A percentile compares a stretch with the other conserved stretches of the same genome.
These are phyloP conservation scores for Colletotrichum eleusines DNA, from an alignment of 2,329 filamentous ascomycete genomes.

Conservation along the genomic window DNA sequence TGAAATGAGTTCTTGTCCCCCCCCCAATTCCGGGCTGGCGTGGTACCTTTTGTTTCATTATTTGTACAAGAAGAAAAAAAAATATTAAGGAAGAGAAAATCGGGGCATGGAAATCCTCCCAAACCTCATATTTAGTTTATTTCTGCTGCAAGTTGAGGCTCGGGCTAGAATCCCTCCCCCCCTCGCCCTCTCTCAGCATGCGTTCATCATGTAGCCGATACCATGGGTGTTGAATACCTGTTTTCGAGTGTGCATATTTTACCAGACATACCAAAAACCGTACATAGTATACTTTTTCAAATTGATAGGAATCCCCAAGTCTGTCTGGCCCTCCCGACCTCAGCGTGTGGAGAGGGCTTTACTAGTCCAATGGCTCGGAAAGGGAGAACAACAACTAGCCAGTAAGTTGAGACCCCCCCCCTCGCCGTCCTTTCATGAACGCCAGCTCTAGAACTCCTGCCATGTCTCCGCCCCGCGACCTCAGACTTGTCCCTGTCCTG, in stretches of 20 bases:
- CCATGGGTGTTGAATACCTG: constrained; percentile 27
- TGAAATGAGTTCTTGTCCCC: constrained; percentile 14
- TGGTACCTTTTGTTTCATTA: neutral
- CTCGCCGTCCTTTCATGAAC: no score
- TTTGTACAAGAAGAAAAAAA: neutral
- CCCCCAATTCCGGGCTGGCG: no score
- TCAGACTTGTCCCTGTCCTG: neutral
- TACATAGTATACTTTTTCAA: constrained; percentile 13
- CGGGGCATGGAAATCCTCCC: neutral
- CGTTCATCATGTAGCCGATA: constrained; percentile 13
- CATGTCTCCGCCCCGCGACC: neutral
- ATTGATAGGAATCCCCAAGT: neutral
- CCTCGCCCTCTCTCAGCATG: neutral
- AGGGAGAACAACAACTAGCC: no score
- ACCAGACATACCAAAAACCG: neutral
- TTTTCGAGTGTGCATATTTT: constrained; percentile 37
- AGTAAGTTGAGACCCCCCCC: no score
- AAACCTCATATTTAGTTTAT: neutral
- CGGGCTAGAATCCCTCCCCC: neutral
- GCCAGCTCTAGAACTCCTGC: no score
- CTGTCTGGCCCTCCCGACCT: neutral
- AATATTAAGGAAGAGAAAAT: no score
- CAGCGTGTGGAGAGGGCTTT: neutral
- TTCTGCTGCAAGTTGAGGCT: neutral
- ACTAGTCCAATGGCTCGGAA: no score